Conservation (phyloP, 208 protist species). For the Ichthyophonus hoferi region DNA sequence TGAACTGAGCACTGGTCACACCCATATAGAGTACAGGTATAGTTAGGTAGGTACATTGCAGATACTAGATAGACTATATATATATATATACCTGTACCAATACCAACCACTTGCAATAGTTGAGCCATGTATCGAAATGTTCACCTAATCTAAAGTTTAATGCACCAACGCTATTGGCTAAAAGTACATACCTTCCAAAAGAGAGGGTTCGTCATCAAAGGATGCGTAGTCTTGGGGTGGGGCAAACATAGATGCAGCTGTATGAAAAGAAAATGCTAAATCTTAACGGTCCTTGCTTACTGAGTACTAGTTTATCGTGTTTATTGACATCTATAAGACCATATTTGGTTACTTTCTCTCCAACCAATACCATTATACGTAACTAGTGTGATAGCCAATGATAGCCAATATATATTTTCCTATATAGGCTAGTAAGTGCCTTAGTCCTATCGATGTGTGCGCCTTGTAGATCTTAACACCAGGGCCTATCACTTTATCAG, state of each 20-base stretch:
- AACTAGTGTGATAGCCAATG: too few relatives aligned
- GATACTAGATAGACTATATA: not conserved
- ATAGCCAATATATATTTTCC: too few relatives aligned
- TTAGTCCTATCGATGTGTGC: too few relatives aligned
- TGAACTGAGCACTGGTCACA: not conserved
- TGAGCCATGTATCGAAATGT: not conserved
- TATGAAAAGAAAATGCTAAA: too few relatives aligned
- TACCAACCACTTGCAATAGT: not conserved
- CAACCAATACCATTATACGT: not conserved
- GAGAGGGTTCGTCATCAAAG: conserved; percentile 47
- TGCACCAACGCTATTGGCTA: not conserved
- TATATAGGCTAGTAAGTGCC: too few relatives aligned
- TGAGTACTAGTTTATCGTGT: not conserved
- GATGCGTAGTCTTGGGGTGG: not conserved
- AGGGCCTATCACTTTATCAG: too few relatives aligned
- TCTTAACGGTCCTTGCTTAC: too few relatives aligned
- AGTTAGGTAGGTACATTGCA: not conserved
- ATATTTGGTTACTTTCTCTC: not conserved
- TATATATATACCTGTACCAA: not conserved
- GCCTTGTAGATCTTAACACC: too few relatives aligned
- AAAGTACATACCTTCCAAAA: conserved; percentile 46
- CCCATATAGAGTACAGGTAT: not conserved
- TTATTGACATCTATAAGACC: not conserved
- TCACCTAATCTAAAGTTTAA: not conserved
- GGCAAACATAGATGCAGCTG: not conserved